Evolutionary conservation across 495 filamentous ascomycete genomes (phyloP).

Genomic region (Cudoniella acicularis): DNA sequence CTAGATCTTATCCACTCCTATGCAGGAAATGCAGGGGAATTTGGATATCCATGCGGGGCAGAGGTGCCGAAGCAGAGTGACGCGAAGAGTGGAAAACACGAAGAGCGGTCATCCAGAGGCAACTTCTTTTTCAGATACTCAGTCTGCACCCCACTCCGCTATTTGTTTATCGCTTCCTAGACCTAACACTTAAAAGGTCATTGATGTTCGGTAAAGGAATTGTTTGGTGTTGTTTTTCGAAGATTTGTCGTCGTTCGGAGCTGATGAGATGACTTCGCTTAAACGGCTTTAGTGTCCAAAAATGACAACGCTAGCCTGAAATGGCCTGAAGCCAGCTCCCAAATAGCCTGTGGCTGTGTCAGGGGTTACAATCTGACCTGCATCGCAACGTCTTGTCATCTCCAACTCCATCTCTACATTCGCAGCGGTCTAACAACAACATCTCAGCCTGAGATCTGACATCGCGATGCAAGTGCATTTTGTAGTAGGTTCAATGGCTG

Average conservation of each 20-base stretch:
- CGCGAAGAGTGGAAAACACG: no score
- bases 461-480: background rate
- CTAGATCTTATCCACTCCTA: no score
- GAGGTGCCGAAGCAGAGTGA: no score
- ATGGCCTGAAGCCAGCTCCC: background rate
- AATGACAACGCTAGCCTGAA: background rate
- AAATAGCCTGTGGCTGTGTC: background rate
- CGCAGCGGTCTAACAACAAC: background rate
- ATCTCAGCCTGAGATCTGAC: background rate
- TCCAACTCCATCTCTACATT: background rate
- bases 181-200: no score
- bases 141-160: no score
- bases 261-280: background rate
- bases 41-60: no score
- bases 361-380: background rate
- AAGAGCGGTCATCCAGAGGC: no score
- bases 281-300: background rate
- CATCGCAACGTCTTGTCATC: background rate
- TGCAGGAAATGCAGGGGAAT: no score
- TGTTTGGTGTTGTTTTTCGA: no score
- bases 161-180: no score
- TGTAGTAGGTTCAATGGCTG: background rate
- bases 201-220: no score
- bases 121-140: no score
- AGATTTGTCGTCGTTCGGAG: background rate